Base-by-base conservation (phyloP, 2,329 filamentous ascomycete species). In the Microcera coccophila region DNA sequence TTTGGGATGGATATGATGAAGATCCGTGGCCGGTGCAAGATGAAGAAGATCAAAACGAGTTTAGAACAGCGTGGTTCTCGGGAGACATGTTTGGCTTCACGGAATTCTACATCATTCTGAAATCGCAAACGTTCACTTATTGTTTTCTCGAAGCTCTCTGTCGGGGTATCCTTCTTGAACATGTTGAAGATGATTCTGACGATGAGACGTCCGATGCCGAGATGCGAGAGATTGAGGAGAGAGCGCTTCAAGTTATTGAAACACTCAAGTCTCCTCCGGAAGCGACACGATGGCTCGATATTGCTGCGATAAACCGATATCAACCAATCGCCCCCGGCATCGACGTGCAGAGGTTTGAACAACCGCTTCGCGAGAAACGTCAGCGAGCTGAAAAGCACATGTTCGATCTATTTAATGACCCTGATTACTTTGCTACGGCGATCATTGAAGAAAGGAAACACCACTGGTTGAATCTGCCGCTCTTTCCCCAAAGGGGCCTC, bases 401-500 rank as follows among this genome's bases (percentile, higher is more conserved):
- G 28, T 22, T 14, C 5, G 37, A 18, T n/a, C 21, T 57, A 4
- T 56, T 56, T 19, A 33, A 56, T 11, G 42, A 57, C 3, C 53
- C 51, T 3, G 36, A 48, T 9, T 57, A 56, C 31, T 54, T 56
- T 19, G 28, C 33, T 10, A 22, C 48, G 14, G 21, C 18, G 2
- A 20, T 56, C 17, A 17, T 47, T 9, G 53, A 57, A 8, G 47
- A 55, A 36, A 57, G 51, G 20, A 42, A 53, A 5, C 53, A 57
- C 18, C 49, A 56, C n/a, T 57, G 51, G 51, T 26, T 24, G 15
- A 57, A 57, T 24, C n/a, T 56, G 5, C 12, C 21, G 3, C 11
- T n/a, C 9, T 52, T 52, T 16, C 24, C 29, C 2, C 16, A 35
- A 12, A 11, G n/a, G 2, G 20, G 16, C 18, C 29, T 33, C 9